Percentiles rank a stretch among this genome's conserved stretches.
Evolutionary conservation across 2,329 filamentous ascomycete genomes (phyloP).

Genomic region (Trichoderma hamatum): DNA sequence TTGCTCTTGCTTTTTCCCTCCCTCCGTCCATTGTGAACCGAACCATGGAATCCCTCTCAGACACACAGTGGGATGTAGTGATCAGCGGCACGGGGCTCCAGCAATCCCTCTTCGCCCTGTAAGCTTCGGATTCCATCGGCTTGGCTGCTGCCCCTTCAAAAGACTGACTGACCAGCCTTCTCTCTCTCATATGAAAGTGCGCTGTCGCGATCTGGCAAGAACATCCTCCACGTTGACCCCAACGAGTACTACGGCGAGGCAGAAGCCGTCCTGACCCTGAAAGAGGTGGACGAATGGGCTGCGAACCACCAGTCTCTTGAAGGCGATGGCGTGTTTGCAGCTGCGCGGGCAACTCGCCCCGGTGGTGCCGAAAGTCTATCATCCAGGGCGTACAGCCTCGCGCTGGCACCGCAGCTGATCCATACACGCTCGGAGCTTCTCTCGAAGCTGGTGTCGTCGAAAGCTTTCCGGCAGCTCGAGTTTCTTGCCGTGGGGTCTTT

Average conservation of each 20-base stretch:
- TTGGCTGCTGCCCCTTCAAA: constrained; percentile 33
- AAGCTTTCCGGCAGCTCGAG: constrained; percentile 85
- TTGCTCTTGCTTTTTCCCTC: constrained; percentile 28
- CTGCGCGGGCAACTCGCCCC: constrained; percentile 39
- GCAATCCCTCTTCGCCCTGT: constrained; percentile 81
- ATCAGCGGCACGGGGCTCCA: constrained; percentile 78
- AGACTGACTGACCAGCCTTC: constrained; percentile 40
- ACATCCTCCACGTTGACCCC: constrained; percentile 84
- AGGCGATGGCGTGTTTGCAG: constrained; percentile 35
- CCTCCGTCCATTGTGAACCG: constrained; percentile 30
- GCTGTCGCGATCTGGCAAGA: constrained; percentile 88
- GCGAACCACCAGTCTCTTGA: constrained; percentile 40
- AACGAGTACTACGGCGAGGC: constrained; percentile 86
- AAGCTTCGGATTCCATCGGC: constrained; percentile 47
- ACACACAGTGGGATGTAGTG: constrained; percentile 77
- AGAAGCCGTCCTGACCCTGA: constrained; percentile 82
- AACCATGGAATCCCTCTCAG: constrained; percentile 72
- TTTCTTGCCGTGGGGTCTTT: constrained; percentile 93
- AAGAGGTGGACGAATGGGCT: constrained; percentile 79
- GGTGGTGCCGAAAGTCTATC: constrained; percentile 48
- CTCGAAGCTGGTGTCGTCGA: constrained; percentile 81
- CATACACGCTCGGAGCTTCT: constrained; percentile 81
- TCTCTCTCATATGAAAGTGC: constrained; percentile 63
- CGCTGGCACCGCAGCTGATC: constrained; percentile 82
- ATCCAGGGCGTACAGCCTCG: constrained; percentile 78